These are phyloP conservation scores for Theileria equi DNA, from an alignment of 169 alveolate genomes.

Conservation along the genomic window DNA sequence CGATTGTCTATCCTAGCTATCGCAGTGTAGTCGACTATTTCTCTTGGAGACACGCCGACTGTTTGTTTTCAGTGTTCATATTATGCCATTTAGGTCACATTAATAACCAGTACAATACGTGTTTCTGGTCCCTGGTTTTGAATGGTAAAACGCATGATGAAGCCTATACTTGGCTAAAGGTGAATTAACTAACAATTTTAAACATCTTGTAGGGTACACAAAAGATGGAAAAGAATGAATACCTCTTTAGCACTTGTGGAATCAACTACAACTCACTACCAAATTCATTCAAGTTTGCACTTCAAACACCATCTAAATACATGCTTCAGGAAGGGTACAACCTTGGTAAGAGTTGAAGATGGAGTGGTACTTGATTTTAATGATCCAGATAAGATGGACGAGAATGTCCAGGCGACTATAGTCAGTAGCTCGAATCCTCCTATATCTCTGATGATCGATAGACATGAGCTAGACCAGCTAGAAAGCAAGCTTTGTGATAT, in stretches of 20 bases:
- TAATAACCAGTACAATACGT: conserved; percentile 92
- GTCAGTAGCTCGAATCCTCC: background rate
- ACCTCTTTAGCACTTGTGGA: conserved; percentile 81
- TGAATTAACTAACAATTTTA: background rate
- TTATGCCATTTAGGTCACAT: conserved; percentile 79
- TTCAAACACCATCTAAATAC: background rate
- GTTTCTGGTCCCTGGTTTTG: conserved; percentile 92
- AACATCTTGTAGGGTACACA: conserved; percentile 74
- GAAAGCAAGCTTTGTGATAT: conserved; percentile 4
- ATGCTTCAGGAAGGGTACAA: conserved; percentile 61
- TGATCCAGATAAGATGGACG: background rate
- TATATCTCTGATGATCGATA: conserved; percentile 23
- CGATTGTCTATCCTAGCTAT: conserved; percentile 87
- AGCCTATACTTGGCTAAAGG: conserved; percentile 80
- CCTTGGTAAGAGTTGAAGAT: conserved; percentile 27
- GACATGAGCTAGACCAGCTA: conserved; percentile 14
- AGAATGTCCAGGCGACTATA: background rate
- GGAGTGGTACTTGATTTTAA: background rate
- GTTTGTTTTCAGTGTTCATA: conserved; percentile 38
- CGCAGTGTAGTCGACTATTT: conserved; percentile 86
- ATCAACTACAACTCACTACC: conserved; percentile 87
- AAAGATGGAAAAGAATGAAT: conserved; percentile 86
- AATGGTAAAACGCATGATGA: conserved; percentile 79
- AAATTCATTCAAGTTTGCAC: conserved; percentile 56
- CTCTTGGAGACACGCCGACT: conserved; percentile 90